Conservation (phyloP, 2,329 filamentous ascomycete species). For the Davidsoniella eucalypti region DNA sequence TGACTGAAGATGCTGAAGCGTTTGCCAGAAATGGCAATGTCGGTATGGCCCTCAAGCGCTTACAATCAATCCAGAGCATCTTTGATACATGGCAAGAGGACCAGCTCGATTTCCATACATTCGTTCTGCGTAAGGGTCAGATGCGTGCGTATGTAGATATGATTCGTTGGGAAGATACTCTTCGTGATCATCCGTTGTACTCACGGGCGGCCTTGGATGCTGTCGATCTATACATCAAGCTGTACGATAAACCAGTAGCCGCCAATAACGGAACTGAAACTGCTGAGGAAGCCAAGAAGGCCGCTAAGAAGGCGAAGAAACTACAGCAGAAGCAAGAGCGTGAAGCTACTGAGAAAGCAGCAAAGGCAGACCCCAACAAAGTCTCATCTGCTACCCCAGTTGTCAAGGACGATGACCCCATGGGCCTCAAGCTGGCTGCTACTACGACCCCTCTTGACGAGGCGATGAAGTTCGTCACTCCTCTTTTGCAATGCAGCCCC, state of each 20-base stretch:
- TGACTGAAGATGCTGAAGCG: conserved; percentile 88
- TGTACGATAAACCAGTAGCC: conserved; percentile 54
- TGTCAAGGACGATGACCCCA: conserved; percentile 82
- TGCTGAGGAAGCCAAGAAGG: conserved; percentile 65
- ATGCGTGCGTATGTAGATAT: conserved; percentile 91
- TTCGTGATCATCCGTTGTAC: conserved; percentile 89
- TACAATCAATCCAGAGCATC: conserved; percentile 75
- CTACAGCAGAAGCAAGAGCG: conserved; percentile 50
- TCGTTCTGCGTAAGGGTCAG: conserved; percentile 92
- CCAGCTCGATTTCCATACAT: conserved; percentile 97
- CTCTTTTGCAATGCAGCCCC: conserved; percentile 67
- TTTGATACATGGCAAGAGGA: conserved; percentile 98
- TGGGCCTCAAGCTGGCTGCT: conserved; percentile 61
- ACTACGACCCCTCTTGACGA: conserved; percentile 72
- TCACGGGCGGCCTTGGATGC: conserved; percentile 68
- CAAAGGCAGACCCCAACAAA: conserved; percentile 75
- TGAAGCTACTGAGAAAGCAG: conserved; percentile 60
- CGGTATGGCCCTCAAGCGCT: conserved; percentile 79
- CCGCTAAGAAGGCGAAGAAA: conserved; percentile 76
- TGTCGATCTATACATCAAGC: conserved; percentile 59
- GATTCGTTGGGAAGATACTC: conserved; percentile 84
- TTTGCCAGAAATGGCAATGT: conserved; percentile 68
- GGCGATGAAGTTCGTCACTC: conserved; percentile 70
- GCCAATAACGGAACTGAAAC: conserved; percentile 28
- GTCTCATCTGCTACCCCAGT: conserved; percentile 49